Conservation (phyloP, 2,329 filamentous ascomycete genomes). For the Fonsecaea pedrosoi region DNA sequence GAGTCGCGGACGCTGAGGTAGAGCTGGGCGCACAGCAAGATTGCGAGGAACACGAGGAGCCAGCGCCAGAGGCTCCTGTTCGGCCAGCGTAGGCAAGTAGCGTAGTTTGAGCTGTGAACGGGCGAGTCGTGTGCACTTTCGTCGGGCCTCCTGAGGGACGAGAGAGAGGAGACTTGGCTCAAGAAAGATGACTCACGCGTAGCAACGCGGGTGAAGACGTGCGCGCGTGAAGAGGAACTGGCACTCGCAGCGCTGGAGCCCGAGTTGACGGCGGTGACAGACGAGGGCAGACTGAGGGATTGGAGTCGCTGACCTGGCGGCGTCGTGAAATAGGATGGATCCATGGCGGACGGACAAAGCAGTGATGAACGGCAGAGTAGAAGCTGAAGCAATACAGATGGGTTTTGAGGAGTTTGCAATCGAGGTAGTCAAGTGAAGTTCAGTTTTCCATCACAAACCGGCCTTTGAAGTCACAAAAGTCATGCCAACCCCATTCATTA, state of each 20-base stretch:
- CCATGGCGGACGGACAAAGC: not conserved
- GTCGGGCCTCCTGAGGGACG: not conserved
- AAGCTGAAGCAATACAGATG: constrained; percentile 1
- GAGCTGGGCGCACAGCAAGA: constrained; percentile 14
- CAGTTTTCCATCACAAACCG: constrained; percentile 1
- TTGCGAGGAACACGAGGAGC: constrained; percentile 17
- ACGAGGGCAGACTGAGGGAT: constrained; percentile 8
- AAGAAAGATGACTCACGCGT: not conserved
- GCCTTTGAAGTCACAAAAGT: not conserved
- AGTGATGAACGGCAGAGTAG: not conserved
- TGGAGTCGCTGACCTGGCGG: constrained; percentile 6
- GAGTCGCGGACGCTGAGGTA: not conserved
- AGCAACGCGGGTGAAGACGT: not conserved
- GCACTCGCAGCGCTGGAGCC: not conserved
- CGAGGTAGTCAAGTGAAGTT: not conserved
- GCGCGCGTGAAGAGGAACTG: not conserved
- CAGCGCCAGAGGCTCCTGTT: constrained; percentile 21
- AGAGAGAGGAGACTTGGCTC: not conserved
- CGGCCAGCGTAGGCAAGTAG: not conserved
- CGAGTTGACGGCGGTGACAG: not conserved
- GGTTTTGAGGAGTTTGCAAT: not conserved
- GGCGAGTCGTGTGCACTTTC: not conserved
- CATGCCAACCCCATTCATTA: not conserved
- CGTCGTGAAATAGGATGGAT: constrained; percentile 2
- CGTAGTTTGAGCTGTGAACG: not conserved